Percentiles rank a stretch among this genome's conserved stretches.
These are phyloP conservation scores for Tolypocladium ophioglossoides DNA, from an alignment of 2,329 filamentous ascomycete species.

Conservation along the genomic window DNA sequence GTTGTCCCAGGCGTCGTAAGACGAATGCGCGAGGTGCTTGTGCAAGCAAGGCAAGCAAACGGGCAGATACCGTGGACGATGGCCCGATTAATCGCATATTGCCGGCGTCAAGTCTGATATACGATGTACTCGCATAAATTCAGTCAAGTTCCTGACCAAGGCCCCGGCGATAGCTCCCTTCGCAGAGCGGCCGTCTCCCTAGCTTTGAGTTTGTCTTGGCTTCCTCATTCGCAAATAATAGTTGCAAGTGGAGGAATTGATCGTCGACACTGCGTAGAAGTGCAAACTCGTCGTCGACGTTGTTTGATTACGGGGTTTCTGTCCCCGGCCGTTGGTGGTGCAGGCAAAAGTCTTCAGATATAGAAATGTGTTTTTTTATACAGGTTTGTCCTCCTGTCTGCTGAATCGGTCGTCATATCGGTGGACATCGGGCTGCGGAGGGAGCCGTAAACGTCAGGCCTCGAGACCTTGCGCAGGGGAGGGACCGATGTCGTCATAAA, in stretches of 20 bases:
- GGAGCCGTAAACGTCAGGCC: background rate
- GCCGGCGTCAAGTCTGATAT: background rate
- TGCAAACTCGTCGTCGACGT: slow-evolving; percentile 4
- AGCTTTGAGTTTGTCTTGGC: slow-evolving; percentile 5
- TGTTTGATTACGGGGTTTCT: background rate
- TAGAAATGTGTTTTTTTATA: background rate
- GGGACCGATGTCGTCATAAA: background rate
- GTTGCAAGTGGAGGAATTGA: slow-evolving; percentile 2
- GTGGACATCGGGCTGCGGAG: background rate
- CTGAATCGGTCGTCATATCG: background rate
- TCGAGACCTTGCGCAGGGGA: background rate
- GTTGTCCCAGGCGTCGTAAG: background rate
- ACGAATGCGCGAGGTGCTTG: background rate
- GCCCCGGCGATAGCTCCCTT: no score
- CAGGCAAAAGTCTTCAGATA: background rate
- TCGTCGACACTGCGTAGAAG: slow-evolving; percentile 4
- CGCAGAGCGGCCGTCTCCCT: no score
- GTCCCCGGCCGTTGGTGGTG: background rate
- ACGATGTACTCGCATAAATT: background rate
- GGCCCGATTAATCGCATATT: background rate
- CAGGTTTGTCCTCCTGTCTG: background rate
- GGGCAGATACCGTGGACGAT: background rate
- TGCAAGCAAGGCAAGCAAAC: background rate
- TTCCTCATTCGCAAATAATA: background rate
- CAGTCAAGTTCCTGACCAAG: background rate